Percentiles rank a stretch among this genome's conserved stretches.
These are phyloP conservation scores for Bathelium albidoporum DNA, from an alignment of 495 filamentous ascomycete species.

Conservation along the genomic window DNA sequence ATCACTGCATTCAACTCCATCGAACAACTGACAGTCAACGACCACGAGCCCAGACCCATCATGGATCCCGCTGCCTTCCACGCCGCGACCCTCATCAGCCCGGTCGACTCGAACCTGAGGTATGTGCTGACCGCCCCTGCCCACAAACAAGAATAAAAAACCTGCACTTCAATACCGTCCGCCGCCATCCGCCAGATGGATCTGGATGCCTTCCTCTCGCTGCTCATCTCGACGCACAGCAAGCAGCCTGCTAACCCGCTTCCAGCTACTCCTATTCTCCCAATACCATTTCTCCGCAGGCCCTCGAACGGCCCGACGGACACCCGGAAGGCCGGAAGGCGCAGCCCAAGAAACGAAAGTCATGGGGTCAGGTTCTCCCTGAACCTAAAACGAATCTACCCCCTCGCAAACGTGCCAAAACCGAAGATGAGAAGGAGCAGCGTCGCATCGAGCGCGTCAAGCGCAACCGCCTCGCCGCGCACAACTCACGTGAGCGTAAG, in stretches of 20 bases:
- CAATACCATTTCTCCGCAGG: conserved; percentile 1
- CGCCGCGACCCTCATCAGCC: neutral
- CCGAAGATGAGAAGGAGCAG: conserved; percentile 94
- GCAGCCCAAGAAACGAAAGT: conserved; percentile 86
- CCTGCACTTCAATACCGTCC: too few relatives aligned
- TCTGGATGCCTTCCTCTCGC: neutral
- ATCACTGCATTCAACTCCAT: neutral
- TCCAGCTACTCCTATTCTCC: conserved; percentile 2
- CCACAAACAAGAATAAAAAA: neutral
- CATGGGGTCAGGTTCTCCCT: conserved; percentile 95
- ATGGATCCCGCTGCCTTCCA: conserved; percentile 2
- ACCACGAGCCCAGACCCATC: neutral
- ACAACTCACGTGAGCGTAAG: conserved; percentile 93
- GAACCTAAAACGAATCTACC: conserved; percentile 95
- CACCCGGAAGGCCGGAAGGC: conserved; percentile 36
- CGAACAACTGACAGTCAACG: neutral
- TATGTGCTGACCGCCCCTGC: neutral
- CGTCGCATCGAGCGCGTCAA: conserved; percentile 94
- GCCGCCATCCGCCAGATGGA: too few relatives aligned
- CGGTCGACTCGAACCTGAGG: neutral
- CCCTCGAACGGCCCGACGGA: neutral
- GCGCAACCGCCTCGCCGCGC: conserved; percentile 87
- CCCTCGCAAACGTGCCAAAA: conserved; percentile 96
- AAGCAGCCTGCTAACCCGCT: neutral
- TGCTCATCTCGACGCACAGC: neutral